Evolutionary conservation across 805 yeast genomes (phyloP), one percentile per base, ranked within the genome.

Genomic region (Kluyveromyces dobzhanskii): DNA sequence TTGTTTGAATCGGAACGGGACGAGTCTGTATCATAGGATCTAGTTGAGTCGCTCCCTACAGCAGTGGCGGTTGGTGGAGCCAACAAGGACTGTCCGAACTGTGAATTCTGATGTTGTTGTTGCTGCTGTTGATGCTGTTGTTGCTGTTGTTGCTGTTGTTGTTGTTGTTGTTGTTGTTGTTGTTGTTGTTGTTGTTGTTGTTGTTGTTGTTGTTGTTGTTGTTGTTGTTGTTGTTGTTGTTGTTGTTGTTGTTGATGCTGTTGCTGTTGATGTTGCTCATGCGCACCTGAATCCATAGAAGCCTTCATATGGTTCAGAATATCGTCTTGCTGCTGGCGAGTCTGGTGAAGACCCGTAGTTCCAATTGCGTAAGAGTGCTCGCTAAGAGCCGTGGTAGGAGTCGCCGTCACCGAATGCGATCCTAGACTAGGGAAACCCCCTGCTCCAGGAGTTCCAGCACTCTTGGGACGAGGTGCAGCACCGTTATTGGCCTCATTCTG

Each of bases 341-440:
- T 17, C 17, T 42, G 45, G 32, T 35, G 32, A 37, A 62, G 64
- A 8, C 73, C 67, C 1, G 82, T 80, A 4, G 86, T 80, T 2
- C 87, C 88, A 58, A 78, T 73, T 1, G 75, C 88, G 58, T 76
- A 70, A 2, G 80, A 71, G 41, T 70, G 71, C 44, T 74, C 73
- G 35, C 78, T 69, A 8, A 81, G 60, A 0, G 87, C 87, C 2
- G 84, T 80, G 2, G 90, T 80, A 14, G 88, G 84, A 4, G 77
- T 66, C 1, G 77, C 66, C 1, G 75, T 66, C n/a, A 17, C 37
- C 21, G 28, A 67, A 66, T 45, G 75, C 65, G 53, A 44, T 4
- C 57, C 44, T 40, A 74, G 59, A 36, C 55, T 62, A 9, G 67
- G 63, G 27, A 62, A 54, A 17, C 53, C 56, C 41, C 46, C 50